phyloP scores from a whole-genome alignment of 2,329 filamentous ascomycete genomes.

The Cylindrodendrum hubeiense region DNA sequence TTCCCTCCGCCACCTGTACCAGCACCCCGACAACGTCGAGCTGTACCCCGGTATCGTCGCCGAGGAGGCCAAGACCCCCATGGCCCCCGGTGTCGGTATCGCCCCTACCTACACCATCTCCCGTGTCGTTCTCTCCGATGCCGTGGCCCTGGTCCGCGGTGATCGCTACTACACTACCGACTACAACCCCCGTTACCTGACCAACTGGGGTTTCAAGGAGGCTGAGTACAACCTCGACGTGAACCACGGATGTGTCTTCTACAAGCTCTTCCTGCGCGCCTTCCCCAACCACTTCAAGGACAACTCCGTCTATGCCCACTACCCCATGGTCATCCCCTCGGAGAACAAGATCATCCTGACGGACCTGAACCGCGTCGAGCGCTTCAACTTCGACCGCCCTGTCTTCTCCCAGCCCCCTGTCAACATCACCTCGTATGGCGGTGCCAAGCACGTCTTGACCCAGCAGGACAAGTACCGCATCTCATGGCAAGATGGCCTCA shows the following conservation, averaged over 20 bases:
- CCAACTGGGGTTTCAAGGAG: slow-evolving; percentile 87
- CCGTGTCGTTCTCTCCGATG: slow-evolving; percentile 81
- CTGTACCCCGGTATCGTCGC: slow-evolving; percentile 83
- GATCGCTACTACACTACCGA: slow-evolving; percentile 86
- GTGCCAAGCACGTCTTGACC: slow-evolving; percentile 71
- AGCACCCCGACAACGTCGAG: slow-evolving; percentile 84
- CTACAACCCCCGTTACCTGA: slow-evolving; percentile 79
- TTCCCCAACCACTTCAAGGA: slow-evolving; percentile 84
- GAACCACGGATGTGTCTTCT: slow-evolving; percentile 86
- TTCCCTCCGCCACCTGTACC: slow-evolving; percentile 75
- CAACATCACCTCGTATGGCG: slow-evolving; percentile 71
- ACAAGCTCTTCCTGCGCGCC: slow-evolving; percentile 84
- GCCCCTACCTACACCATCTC: slow-evolving; percentile 82
- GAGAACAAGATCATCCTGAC: slow-evolving; percentile 81
- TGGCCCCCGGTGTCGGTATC: slow-evolving; percentile 81
- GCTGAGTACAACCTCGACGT: slow-evolving; percentile 78
- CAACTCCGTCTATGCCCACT: slow-evolving; percentile 86
- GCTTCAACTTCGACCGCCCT: slow-evolving; percentile 79
- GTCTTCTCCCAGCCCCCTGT: slow-evolving; percentile 61
- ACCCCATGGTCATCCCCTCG: slow-evolving; percentile 76
- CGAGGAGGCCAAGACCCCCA: slow-evolving; percentile 80
- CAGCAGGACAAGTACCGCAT: slow-evolving; percentile 73
- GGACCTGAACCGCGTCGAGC: slow-evolving; percentile 72
- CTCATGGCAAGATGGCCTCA: slow-evolving; percentile 73
- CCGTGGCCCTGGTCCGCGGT: slow-evolving; percentile 81